Percentiles rank a stretch among this genome's conserved stretches.
Evolutionary conservation across 164 flowering plant species (phyloP).

Genomic region (Aristolochia fimbriata): DNA sequence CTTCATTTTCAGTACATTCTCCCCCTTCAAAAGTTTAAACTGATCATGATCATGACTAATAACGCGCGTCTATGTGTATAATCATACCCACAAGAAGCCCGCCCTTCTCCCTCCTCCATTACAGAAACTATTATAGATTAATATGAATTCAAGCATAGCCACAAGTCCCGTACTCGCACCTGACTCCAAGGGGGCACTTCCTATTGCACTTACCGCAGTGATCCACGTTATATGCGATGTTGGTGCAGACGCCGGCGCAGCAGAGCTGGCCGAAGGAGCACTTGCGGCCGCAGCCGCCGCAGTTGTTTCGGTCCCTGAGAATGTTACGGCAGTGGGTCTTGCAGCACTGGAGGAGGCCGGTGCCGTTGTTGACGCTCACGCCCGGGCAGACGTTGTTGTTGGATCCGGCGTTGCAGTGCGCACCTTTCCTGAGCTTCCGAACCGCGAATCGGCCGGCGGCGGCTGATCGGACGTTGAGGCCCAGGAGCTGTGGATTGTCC

Average conservation of each 20-base stretch:
- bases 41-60: background rate
- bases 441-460: background rate
- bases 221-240: slow-evolving; percentile 12
- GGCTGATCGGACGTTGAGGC: background rate
- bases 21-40: background rate
- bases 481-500: slow-evolving; percentile 6
- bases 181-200: slow-evolving; percentile 29
- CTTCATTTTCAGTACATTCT: background rate
- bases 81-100: too few species aligned
- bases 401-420: slow-evolving; percentile 1
- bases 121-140: background rate
- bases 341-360: slow-evolving; percentile 42
- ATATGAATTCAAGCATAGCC: slow-evolving; percentile 34
- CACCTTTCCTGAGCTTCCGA: slow-evolving; percentile 16
- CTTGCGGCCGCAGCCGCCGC: slow-evolving; percentile 37
- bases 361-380: slow-evolving; percentile 14
- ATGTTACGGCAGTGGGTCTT: slow-evolving; percentile 51
- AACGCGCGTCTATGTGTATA: too few species aligned
- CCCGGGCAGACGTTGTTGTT: slow-evolving; percentile 21
- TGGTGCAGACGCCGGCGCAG: slow-evolving; percentile 38
- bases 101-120: too few species aligned
- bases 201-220: slow-evolving; percentile 52
- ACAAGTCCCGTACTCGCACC: slow-evolving; percentile 40
- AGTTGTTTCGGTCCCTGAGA: slow-evolving; percentile 44
- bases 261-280: slow-evolving; percentile 43